Evolutionary conservation across 306 rosid species (phyloP), one percentile per base, ranked within the genome.

Genomic region (Cicer pinnatifidum): DNA sequence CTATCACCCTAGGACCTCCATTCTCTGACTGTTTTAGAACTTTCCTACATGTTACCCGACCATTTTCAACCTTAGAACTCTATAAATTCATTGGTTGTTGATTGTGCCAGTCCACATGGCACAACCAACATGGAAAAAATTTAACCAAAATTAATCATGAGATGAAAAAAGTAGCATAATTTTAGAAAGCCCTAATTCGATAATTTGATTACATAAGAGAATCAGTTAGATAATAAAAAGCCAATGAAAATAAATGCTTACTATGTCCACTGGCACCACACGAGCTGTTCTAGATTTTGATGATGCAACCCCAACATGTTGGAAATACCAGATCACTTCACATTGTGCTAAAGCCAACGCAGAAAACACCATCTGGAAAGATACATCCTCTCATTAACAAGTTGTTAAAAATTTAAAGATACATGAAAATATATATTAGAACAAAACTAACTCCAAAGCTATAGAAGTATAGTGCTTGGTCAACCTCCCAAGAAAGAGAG

Each of bases 271-370:
- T 7, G 95, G 82, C 51, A 87, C 87, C 72, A 84, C 83, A 57
- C 92, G 86, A 72, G 88, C 66, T 48, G 98, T 77, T 84, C 84
- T 94, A 64, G 96, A 91, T 86, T 84, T 94, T 75, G 97, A 89
- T 51, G 97, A 88, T 43, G 84, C 95, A 83, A 91, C 82, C 84
- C 98, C 97, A 50, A 89, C 92, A 80, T 94, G 98, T 78, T 88
- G 97, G 82, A 94, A 94, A 82, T 88, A 91, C 98, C 97, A 94
- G 59, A 85, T 79, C 78, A 91, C 98, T 85, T 94, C 98, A 84
- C 88, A 91, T 71, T 94, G 98, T 70, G 98, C 92, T 69, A 94
- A 94, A 80, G 96, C 96, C 96, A 94, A 84, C 61, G 98, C 98
- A 75, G 98, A 91, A 85, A 91, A 94, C 81, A 94, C 96, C 97